These are phyloP conservation scores for Euphorbia tirucalli DNA, from an alignment of 345 rosid species.

Conservation along the genomic window DNA sequence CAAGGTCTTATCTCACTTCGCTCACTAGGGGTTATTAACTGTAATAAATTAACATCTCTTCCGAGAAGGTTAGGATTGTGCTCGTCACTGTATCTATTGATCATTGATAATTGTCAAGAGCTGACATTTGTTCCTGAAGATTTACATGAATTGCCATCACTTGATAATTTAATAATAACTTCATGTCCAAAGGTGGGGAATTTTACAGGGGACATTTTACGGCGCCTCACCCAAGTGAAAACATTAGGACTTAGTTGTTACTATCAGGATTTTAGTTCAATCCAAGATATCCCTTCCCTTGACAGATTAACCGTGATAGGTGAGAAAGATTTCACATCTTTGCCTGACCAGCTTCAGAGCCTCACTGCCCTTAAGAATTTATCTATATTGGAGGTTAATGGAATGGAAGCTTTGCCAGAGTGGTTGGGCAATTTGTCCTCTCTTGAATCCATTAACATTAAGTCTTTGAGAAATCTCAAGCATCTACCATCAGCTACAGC, in stretches of 20 bases:
- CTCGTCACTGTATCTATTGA: too few relatives aligned
- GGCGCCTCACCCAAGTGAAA: too few relatives aligned
- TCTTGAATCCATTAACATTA: not conserved
- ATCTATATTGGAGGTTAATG: not conserved
- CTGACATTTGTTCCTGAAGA: too few relatives aligned
- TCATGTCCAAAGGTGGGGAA: not conserved
- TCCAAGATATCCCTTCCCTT: not conserved
- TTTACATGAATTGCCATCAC: not conserved
- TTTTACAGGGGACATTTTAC: not conserved
- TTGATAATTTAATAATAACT: not conserved
- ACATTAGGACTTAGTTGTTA: too few relatives aligned
- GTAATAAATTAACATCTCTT: not conserved
- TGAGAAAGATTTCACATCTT: not conserved
- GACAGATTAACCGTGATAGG: not conserved
- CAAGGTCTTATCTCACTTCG: not conserved
- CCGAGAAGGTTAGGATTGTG: too few relatives aligned
- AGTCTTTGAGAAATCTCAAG: not conserved
- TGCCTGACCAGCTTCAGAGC: not conserved
- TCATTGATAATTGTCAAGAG: too few relatives aligned
- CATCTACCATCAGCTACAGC: too few relatives aligned
- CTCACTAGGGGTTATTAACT: not conserved
- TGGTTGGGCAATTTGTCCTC: conserved; percentile 12
- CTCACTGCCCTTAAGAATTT: not conserved
- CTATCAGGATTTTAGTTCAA: not conserved
- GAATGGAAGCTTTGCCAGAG: conserved; percentile 15